A percentile compares a stretch with the other conserved stretches of the same genome.
Conservation (phyloP, 257 asterid genomes). For the Solanum chiquidenum region DNA sequence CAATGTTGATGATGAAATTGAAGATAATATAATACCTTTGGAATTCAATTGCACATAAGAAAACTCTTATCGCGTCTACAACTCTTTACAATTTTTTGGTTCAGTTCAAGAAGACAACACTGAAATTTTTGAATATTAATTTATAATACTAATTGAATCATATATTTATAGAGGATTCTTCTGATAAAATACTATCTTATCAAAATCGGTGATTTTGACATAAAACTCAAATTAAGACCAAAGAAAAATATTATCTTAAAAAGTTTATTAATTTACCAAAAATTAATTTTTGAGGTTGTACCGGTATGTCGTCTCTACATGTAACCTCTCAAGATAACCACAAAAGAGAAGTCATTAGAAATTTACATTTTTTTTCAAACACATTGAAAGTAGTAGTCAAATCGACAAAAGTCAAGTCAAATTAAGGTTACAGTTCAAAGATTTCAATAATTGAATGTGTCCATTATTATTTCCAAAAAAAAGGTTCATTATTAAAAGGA, state of each 20-base stretch:
- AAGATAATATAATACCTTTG: not conserved
- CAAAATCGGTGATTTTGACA: too few species aligned
- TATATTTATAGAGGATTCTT: too few species aligned
- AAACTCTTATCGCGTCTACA: not conserved
- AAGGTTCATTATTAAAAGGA: not conserved
- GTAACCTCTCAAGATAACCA: not conserved
- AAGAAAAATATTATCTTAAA: not conserved
- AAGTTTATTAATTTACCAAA: too few species aligned
- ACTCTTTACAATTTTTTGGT: too few species aligned
- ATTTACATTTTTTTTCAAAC: not conserved
- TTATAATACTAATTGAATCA: too few species aligned
- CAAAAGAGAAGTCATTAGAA: not conserved
- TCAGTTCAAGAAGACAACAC: too few species aligned
- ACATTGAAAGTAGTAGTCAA: not conserved
- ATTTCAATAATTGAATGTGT: not conserved
- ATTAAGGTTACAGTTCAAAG: not conserved
- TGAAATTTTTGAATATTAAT: too few species aligned
- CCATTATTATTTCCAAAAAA: not conserved
- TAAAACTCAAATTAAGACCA: fast-evolving
- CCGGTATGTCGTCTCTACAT: too few species aligned
- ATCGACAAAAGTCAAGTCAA: not conserved
- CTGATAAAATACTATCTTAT: not conserved
- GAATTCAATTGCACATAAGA: not conserved
- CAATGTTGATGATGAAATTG: too few species aligned
- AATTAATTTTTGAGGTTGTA: too few species aligned